These are phyloP conservation scores for Musa schizocarpa DNA, from an alignment of 176 grass and related monocot genomes.

Conservation along the genomic window DNA sequence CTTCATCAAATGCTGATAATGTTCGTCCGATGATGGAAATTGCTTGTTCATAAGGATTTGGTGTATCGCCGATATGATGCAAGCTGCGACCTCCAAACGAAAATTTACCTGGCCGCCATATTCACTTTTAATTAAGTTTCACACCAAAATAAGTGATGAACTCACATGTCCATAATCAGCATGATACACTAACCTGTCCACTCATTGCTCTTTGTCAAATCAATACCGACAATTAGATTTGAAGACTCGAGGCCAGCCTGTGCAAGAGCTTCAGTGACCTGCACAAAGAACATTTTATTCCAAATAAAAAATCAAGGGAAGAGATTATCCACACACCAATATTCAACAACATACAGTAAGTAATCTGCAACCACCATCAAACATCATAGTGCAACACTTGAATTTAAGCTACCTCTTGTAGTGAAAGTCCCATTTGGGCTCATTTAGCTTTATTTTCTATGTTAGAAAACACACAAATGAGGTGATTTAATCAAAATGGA, in stretches of 20 bases:
- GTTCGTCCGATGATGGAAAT: constrained; percentile 80
- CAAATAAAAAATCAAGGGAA: not conserved
- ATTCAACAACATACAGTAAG: no score
- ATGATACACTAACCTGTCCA: constrained; percentile 45
- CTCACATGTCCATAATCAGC: not conserved
- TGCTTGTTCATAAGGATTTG: constrained; percentile 86
- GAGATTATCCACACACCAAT: no score
- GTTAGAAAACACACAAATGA: not conserved
- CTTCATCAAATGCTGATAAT: constrained; percentile 78
- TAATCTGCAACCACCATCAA: no score
- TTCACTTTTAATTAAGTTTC: not conserved
- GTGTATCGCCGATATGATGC: constrained; percentile 58
- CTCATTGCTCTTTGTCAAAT: constrained; percentile 80
- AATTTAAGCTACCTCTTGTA: not conserved
- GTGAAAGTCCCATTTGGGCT: not conserved
- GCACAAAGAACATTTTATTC: constrained; percentile 13
- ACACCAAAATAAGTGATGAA: constrained; percentile 6
- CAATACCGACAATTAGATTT: constrained; percentile 75
- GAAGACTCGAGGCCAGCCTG: constrained; percentile 71
- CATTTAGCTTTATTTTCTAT: no score
- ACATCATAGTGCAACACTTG: not conserved
- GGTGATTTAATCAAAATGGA: not conserved
- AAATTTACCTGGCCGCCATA: constrained; percentile 35
- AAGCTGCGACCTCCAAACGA: constrained; percentile 63
- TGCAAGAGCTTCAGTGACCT: constrained; percentile 64